These are phyloP conservation scores for Annulohypoxylon nitens DNA, from an alignment of 495 filamentous ascomycete genomes.

Conservation along the genomic window DNA sequence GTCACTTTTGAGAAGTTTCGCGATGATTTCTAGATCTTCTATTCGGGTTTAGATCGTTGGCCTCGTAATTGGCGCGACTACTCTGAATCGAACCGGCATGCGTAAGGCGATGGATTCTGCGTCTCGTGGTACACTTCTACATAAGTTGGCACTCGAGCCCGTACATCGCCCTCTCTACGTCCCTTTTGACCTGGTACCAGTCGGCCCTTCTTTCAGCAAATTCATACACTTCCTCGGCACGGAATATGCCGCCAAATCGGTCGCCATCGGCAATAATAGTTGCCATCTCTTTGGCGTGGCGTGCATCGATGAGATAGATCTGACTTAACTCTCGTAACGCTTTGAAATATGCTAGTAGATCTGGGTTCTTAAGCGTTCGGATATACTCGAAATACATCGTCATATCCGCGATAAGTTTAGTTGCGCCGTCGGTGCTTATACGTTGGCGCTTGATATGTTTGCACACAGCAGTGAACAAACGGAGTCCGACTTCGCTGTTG, in stretches of 20 bases:
- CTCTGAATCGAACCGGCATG: not conserved
- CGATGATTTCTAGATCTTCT: slow-evolving; percentile 5
- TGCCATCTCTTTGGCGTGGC: slow-evolving; percentile 94
- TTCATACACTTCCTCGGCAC: slow-evolving; percentile 97
- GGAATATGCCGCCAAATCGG: slow-evolving; percentile 90
- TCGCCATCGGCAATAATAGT: slow-evolving; percentile 92
- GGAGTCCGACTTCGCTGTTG: slow-evolving; percentile 95
- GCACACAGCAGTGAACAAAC: slow-evolving; percentile 89
- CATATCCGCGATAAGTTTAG: slow-evolving; percentile 96
- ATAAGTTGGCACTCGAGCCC: slow-evolving; percentile 90
- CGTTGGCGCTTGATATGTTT: slow-evolving; percentile 98
- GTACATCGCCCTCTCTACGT: slow-evolving; percentile 98
- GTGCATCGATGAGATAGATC: slow-evolving; percentile 91
- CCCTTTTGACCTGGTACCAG: slow-evolving; percentile 87
- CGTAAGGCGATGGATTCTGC: not conserved
- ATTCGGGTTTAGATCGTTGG: not conserved
- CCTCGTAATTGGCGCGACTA: not conserved
- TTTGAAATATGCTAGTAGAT: slow-evolving; percentile 88
- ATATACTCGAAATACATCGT: slow-evolving; percentile 92
- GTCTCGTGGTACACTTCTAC: slow-evolving; percentile 61
- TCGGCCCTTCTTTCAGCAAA: slow-evolving; percentile 94
- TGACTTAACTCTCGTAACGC: slow-evolving; percentile 93
- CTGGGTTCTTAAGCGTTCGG: slow-evolving; percentile 80
- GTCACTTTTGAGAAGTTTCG: not conserved
- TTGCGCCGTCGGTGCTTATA: slow-evolving; percentile 87